Evolutionary conservation across 768 basidiomycete genomes (phyloP).

Genomic region (Gloeophyllum trabeum): DNA sequence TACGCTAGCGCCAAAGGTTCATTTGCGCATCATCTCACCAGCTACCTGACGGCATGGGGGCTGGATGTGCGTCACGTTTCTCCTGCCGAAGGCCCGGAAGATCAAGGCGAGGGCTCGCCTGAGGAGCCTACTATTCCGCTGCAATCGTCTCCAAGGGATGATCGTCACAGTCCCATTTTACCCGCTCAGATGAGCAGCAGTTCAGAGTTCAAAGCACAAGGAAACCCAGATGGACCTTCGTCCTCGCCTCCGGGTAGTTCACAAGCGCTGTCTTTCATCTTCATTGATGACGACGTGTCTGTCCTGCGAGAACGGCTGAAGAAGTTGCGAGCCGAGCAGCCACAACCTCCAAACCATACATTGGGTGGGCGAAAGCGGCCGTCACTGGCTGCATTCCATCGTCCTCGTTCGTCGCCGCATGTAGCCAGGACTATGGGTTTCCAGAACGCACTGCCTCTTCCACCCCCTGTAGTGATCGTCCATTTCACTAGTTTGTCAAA

Average conservation of each 20-base stretch:
- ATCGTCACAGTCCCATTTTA: not conserved
- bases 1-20: conserved; percentile 81
- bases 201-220: conserved; percentile 5
- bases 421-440: conserved; percentile 46
- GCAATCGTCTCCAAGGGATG: not conserved
- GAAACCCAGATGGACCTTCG: conserved; percentile 10
- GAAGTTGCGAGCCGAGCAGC: conserved; percentile 49
- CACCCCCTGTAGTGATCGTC: conserved; percentile 46
- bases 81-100: conserved; percentile 42
- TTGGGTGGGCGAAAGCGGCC: conserved; percentile 49
- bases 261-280: conserved; percentile 50
- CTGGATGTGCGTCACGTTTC: conserved; percentile 83
- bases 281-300: conserved; percentile 88
- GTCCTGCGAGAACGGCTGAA: conserved; percentile 69
- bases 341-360: conserved; percentile 27
- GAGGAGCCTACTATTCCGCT: not conserved
- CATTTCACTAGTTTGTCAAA: conserved; percentile 89
- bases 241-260: too few species aligned
- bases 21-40: conserved; percentile 88
- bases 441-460: conserved; percentile 7
- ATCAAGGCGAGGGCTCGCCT: conserved; percentile 12
- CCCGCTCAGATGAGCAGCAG: not conserved
- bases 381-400: conserved; percentile 51
- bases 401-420: conserved; percentile 75
- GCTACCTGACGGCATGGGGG: conserved; percentile 91